Conservation (phyloP, 179 eudicot genomes). For the Monotropa hypopitys region DNA sequence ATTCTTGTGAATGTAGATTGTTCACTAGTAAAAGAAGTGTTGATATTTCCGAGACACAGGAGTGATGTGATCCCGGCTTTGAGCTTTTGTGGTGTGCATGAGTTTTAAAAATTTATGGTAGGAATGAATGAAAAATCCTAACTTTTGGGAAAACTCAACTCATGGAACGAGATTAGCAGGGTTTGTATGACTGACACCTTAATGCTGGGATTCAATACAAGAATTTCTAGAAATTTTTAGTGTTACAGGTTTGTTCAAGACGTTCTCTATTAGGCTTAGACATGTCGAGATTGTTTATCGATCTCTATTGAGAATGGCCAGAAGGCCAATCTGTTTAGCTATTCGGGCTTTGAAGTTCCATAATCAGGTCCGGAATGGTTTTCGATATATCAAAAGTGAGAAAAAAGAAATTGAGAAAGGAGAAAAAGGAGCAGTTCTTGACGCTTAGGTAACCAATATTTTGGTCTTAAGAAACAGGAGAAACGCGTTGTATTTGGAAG, state of each 20-base stretch:
- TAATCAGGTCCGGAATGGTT: not conserved
- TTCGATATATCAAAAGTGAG: not conserved
- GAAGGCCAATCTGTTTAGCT: not conserved
- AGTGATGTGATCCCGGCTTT: not conserved
- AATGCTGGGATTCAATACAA: not conserved
- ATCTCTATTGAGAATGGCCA: not conserved
- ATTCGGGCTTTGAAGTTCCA: not conserved
- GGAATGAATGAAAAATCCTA: not conserved
- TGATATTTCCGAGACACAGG: not conserved
- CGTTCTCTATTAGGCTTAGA: not conserved
- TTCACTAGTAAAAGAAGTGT: not conserved
- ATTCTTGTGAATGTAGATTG: not conserved
- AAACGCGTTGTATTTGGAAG: not conserved
- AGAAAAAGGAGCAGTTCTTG: not conserved
- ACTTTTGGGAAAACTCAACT: not conserved
- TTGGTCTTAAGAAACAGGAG: not conserved
- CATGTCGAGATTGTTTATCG: not conserved
- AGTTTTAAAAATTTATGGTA: not conserved
- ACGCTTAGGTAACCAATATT: not conserved
- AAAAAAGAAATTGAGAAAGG: not conserved
- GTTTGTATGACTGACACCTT: not conserved
- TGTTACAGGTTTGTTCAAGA: not conserved
- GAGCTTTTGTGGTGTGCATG: not conserved
- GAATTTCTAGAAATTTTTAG: not conserved
- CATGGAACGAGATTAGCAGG: not conserved